phyloP scores from a whole-genome alignment of 345 rosid genomes.

The Camelina laxa region DNA sequence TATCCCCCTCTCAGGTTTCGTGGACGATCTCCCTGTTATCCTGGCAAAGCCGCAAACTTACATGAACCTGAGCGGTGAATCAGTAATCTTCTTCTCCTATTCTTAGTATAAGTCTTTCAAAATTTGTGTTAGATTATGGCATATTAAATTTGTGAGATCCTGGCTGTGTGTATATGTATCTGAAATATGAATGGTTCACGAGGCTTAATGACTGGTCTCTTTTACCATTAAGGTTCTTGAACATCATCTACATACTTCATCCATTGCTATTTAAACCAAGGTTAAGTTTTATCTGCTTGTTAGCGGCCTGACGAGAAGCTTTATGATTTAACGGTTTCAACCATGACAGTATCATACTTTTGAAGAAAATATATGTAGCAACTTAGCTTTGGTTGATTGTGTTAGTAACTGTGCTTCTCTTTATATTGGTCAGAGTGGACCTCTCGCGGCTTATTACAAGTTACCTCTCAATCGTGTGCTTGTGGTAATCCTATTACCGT shows the following conservation, averaged over 20 bases:
- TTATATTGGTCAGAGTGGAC: conserved; percentile 60
- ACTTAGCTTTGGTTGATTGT: conserved; percentile 6
- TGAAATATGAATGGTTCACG: conserved; percentile 9
- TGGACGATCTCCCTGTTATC: conserved; percentile 61
- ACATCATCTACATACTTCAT: not conserved
- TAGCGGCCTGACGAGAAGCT: not conserved
- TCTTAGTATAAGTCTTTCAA: not conserved
- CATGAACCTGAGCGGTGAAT: conserved; percentile 98
- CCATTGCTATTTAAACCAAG: not conserved
- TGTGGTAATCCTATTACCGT: conserved; percentile 61
- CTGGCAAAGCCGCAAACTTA: conserved; percentile 86
- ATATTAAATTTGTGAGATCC: conserved; percentile 12
- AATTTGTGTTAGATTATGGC: conserved; percentile 2
- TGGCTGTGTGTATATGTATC: not conserved
- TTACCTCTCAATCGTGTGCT: conserved; percentile 84
- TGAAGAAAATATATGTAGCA: conserved; percentile 20
- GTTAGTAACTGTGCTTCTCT: conserved; percentile 19
- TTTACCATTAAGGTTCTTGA: not conserved
- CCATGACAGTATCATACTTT: not conserved
- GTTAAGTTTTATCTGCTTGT: not conserved
- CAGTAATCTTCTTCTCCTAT: conserved; percentile 50
- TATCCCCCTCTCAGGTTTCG: conserved; percentile 49
- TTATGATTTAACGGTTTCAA: not conserved
- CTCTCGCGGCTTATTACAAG: conserved; percentile 92
- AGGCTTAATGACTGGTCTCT: not conserved